phyloP scores from a whole-genome alignment of 495 filamentous ascomycete species.

The Parathielavia appendiculata region DNA sequence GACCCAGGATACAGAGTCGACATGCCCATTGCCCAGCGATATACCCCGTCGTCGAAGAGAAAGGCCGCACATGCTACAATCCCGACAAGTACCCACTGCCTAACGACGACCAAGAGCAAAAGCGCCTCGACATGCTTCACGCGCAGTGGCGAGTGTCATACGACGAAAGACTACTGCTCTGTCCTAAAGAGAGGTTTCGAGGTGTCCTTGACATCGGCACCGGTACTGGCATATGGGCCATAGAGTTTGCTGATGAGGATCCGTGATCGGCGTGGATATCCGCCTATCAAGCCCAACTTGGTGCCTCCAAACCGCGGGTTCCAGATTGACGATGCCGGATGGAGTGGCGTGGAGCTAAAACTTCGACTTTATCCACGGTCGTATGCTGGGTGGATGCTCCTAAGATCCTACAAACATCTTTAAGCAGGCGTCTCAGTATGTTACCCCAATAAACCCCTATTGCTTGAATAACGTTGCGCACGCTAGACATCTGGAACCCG shows the following conservation, averaged over 20 bases:
- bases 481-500: too few species aligned
- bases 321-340: background rate
- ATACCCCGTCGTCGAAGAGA: background rate
- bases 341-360: background rate
- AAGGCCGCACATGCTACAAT: background rate
- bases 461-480: too few species aligned
- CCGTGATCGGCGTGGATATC: conserved; percentile 1
- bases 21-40: background rate
- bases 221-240: background rate
- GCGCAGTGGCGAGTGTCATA: background rate
- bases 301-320: background rate
- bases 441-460: too few species aligned
- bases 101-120: background rate
- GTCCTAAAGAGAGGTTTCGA: too few species aligned
- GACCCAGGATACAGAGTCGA: too few species aligned
- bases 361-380: background rate
- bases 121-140: background rate
- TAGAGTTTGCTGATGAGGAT: background rate
- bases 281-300: background rate
- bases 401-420: too few species aligned
- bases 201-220: too few species aligned
- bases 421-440: too few species aligned
- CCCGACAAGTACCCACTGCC: background rate
- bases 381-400: background rate
- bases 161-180: too few species aligned